Conservation (phyloP, 2,329 filamentous ascomycete species). For the Hymenoscyphus occultus region DNA sequence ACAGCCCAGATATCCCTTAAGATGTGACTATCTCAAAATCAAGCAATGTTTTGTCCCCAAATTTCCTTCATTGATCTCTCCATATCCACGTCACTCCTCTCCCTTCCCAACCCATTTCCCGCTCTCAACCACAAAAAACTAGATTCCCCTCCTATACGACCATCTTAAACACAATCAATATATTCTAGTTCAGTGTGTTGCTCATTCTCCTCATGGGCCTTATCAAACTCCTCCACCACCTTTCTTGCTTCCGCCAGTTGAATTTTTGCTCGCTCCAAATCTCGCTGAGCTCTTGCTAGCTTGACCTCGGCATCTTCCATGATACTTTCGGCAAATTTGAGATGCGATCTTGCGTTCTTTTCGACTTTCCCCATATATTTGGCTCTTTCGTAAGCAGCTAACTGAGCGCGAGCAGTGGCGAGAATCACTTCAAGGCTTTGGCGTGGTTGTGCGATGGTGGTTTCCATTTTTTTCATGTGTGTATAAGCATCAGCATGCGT, state of each 20-base stretch:
- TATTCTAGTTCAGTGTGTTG: background rate
- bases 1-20: too few species aligned
- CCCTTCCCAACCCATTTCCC: too few species aligned
- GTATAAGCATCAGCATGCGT: background rate
- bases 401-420: background rate
- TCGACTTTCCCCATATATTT: background rate
- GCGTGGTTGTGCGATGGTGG: background rate
- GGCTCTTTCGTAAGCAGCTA: background rate
- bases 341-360: background rate
- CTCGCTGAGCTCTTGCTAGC: background rate
- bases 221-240: background rate
- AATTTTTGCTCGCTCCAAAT: background rate
- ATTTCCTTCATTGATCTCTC: too few species aligned
- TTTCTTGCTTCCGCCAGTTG: background rate
- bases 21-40: too few species aligned
- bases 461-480: background rate
- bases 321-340: background rate
- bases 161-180: background rate
- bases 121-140: background rate
- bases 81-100: too few species aligned
- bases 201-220: background rate
- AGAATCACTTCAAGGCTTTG: background rate
- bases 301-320: background rate
- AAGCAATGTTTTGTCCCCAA: too few species aligned
- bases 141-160: background rate